Percentiles rank a stretch among this genome's conserved stretches.
Evolutionary conservation across 371 early-diverging fungal genomes (phyloP).

Genomic region (Parasitella parasitica): DNA sequence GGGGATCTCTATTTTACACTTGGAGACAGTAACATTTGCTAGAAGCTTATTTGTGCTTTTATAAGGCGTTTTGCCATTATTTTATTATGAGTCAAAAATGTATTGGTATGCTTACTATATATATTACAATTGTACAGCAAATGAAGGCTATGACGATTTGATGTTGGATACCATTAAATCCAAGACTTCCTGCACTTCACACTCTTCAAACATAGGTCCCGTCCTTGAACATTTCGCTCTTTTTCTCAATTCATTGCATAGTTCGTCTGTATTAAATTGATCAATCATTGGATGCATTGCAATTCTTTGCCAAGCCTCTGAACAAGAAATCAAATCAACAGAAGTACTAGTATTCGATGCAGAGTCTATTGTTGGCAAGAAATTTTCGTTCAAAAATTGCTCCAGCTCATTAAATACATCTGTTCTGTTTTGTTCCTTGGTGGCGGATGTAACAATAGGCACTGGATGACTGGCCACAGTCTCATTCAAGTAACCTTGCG

Average conservation of each 20-base stretch:
- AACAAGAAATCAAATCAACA: conserved; percentile 28
- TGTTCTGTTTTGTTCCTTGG: neutral
- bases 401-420: conserved; percentile 22
- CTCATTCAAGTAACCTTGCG: conserved; percentile 36
- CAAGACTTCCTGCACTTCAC: conserved; percentile 18
- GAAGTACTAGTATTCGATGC: neutral
- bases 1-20: too few relatives aligned
- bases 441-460: conserved; percentile 36
- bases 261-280: conserved; percentile 41
- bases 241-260: conserved; percentile 46
- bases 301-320: conserved; percentile 46
- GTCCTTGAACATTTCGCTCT: conserved; percentile 55
- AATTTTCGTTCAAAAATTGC: conserved; percentile 9
- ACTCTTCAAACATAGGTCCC: conserved; percentile 49
- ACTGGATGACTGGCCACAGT: conserved; percentile 37
- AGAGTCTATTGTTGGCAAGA: neutral
- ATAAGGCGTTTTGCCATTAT: too few relatives aligned
- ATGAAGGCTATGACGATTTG: neutral
- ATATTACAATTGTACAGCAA: neutral
- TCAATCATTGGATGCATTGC: conserved; percentile 55
- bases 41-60: too few relatives aligned
- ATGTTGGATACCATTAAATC: conserved; percentile 6
- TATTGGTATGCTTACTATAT: too few relatives aligned
- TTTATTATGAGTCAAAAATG: too few relatives aligned
- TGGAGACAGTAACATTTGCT: too few relatives aligned